Conservation (phyloP, 1,284 basidiomycete species). For the Cryptococcus sp. region DNA sequence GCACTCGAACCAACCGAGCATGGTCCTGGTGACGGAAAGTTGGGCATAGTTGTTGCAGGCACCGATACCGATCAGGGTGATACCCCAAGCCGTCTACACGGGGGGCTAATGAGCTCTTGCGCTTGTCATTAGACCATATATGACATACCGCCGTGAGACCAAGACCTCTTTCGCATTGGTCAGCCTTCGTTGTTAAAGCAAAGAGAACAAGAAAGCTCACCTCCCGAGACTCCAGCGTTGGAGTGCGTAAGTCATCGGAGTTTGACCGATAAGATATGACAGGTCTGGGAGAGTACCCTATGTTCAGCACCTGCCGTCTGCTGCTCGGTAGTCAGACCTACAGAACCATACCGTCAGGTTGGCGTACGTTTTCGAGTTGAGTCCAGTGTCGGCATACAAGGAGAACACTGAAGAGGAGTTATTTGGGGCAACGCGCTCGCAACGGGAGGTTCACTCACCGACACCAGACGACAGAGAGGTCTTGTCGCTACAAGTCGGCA, state of each 20-base stretch:
- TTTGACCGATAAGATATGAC: slow-evolving; percentile 26
- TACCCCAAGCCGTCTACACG: slow-evolving; percentile 23
- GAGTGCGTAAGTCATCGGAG: slow-evolving; percentile 28
- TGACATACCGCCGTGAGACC: not conserved
- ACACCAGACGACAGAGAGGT: slow-evolving; percentile 21
- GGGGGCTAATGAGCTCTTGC: not conserved
- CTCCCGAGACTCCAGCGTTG: slow-evolving; percentile 31
- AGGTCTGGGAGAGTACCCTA: slow-evolving; percentile 12
- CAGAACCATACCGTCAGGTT: slow-evolving; percentile 34
- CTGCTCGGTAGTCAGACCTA: slow-evolving; percentile 10
- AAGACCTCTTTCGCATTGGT: slow-evolving; percentile 1
- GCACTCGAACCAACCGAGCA: slow-evolving; percentile 37
- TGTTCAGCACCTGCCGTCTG: not conserved
- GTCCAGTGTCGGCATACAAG: slow-evolving; percentile 28
- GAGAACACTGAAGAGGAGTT: slow-evolving; percentile 19
- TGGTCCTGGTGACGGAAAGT: slow-evolving; percentile 24
- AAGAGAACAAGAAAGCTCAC: no score
- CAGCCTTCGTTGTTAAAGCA: no score
- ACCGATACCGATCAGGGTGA: slow-evolving; percentile 24
- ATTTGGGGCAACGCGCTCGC: not conserved
- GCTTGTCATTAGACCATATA: not conserved
- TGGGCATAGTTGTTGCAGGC: slow-evolving; percentile 32
- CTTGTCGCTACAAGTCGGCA: not conserved
- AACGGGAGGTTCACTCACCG: not conserved
- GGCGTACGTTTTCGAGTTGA: slow-evolving; percentile 30